Evolutionary conservation across 768 basidiomycete species (phyloP).

Genomic region (Nidula microcarpa): DNA sequence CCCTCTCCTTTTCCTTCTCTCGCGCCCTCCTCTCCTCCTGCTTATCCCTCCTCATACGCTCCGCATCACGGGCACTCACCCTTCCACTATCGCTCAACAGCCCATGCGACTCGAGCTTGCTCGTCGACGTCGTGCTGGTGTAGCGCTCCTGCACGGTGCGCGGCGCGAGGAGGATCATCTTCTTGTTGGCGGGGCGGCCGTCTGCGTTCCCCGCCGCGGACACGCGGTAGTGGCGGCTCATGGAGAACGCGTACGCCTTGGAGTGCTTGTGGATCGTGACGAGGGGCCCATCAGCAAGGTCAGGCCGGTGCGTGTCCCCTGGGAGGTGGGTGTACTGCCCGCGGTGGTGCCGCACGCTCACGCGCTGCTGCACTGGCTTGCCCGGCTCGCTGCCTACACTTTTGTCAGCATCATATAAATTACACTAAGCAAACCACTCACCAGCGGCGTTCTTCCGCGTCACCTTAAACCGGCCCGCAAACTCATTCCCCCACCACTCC

Average conservation of each 20-base stretch:
- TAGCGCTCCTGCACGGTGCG: slow-evolving; percentile 76
- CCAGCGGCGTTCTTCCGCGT: slow-evolving; percentile 39
- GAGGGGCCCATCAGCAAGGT: slow-evolving; percentile 50
- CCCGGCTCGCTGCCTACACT: slow-evolving; percentile 41
- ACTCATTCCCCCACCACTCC: slow-evolving; percentile 66
- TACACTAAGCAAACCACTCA: slow-evolving; percentile 16
- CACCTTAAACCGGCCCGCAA: slow-evolving; percentile 64
- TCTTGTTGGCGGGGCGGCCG: slow-evolving; percentile 14
- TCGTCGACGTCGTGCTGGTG: slow-evolving; percentile 72
- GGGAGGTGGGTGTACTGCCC: not conserved
- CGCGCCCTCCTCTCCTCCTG: too few relatives aligned
- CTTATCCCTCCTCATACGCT: slow-evolving; percentile 15
- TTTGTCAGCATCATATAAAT: not conserved
- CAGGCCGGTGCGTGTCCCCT: slow-evolving; percentile 11
- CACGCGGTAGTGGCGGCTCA: slow-evolving; percentile 58
- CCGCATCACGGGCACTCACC: slow-evolving; percentile 27
- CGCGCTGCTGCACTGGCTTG: slow-evolving; percentile 65
- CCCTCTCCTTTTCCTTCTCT: too few relatives aligned
- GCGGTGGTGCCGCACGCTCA: slow-evolving; percentile 55
- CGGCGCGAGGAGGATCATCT: slow-evolving; percentile 67
- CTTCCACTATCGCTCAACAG: slow-evolving; percentile 46
- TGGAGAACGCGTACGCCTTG: slow-evolving; percentile 73
- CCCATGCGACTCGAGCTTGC: slow-evolving; percentile 65
- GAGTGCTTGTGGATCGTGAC: slow-evolving; percentile 82
- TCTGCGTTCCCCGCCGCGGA: not conserved